phyloP scores from a whole-genome alignment of 2,329 filamentous ascomycete species.

The Trichoderma semiorbis region DNA sequence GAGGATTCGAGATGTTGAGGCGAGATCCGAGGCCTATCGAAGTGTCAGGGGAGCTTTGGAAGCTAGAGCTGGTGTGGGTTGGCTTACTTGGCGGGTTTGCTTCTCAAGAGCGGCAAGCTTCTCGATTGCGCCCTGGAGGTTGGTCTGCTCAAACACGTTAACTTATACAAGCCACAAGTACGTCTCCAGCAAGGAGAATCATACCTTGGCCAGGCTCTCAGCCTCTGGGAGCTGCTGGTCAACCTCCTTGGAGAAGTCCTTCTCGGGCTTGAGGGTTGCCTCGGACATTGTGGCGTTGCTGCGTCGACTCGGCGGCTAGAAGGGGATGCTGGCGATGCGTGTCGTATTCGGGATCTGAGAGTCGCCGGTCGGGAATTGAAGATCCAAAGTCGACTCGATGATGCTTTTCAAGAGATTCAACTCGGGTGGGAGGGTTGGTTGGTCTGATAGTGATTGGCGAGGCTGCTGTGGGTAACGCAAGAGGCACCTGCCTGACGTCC shows the following conservation, averaged over 20 bases:
- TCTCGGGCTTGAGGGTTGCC: slow-evolving; percentile 85
- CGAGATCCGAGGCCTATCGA: slow-evolving; percentile 84
- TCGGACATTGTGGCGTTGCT: slow-evolving; percentile 64
- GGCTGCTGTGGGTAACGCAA: slow-evolving; percentile 33
- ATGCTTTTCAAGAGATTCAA: slow-evolving; percentile 14
- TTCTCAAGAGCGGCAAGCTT: slow-evolving; percentile 92
- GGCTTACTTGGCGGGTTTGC: slow-evolving; percentile 84
- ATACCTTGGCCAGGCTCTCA: slow-evolving; percentile 81
- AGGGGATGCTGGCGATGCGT: background rate
- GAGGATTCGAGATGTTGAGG: slow-evolving; percentile 86
- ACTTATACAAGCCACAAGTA: background rate
- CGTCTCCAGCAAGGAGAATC: slow-evolving; percentile 30
- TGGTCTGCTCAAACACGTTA: slow-evolving; percentile 49
- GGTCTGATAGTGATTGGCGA: slow-evolving; percentile 22
- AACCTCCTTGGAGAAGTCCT: slow-evolving; percentile 97
- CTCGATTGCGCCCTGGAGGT: slow-evolving; percentile 85
- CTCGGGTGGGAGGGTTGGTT: slow-evolving; percentile 2
- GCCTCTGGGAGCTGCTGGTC: slow-evolving; percentile 89
- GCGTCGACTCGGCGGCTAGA: background rate
- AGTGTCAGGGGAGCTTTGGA: slow-evolving; percentile 20
- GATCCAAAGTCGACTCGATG: background rate
- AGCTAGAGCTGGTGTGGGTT: slow-evolving; percentile 18
- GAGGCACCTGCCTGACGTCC: slow-evolving; percentile 35
- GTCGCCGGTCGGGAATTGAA: background rate
- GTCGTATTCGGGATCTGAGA: background rate